These are phyloP conservation scores for Scenedesmus sp. DNA, from an alignment of 163 green algal genomes.

Conservation along the genomic window DNA sequence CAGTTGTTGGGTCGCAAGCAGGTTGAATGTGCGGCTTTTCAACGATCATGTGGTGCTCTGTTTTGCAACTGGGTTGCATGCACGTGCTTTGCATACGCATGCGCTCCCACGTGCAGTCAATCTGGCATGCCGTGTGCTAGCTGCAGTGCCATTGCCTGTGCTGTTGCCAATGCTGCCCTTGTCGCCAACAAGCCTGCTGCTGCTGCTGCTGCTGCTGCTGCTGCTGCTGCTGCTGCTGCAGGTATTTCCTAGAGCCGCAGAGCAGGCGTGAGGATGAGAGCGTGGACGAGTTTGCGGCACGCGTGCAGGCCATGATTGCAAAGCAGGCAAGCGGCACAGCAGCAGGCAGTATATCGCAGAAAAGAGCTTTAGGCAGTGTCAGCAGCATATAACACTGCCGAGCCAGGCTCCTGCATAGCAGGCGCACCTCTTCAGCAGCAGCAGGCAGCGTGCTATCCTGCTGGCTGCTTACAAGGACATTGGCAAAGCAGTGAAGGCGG, in stretches of 20 bases:
- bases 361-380: not conserved
- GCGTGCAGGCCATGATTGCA: slow-evolving; percentile 68
- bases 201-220: not conserved
- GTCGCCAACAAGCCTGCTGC: not conserved
- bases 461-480: no score
- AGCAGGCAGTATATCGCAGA: not conserved
- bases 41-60: no score
- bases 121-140: not conserved
- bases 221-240: not conserved
- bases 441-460: no score
- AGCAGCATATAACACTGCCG: not conserved
- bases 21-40: no score
- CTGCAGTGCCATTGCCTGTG: not conserved
- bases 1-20: not conserved
- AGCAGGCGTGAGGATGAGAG: slow-evolving; percentile 71
- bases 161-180: not conserved
- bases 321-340: slow-evolving; percentile 27
- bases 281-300: slow-evolving; percentile 83
- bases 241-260: slow-evolving; percentile 96
- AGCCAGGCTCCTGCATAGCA: no score
- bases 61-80: not conserved
- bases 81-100: no score
- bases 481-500: no score
- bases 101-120: no score
- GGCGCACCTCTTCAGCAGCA: no score